phyloP scores from a whole-genome alignment of 2,329 filamentous ascomycete genomes.

The Epichloe amarillans region DNA sequence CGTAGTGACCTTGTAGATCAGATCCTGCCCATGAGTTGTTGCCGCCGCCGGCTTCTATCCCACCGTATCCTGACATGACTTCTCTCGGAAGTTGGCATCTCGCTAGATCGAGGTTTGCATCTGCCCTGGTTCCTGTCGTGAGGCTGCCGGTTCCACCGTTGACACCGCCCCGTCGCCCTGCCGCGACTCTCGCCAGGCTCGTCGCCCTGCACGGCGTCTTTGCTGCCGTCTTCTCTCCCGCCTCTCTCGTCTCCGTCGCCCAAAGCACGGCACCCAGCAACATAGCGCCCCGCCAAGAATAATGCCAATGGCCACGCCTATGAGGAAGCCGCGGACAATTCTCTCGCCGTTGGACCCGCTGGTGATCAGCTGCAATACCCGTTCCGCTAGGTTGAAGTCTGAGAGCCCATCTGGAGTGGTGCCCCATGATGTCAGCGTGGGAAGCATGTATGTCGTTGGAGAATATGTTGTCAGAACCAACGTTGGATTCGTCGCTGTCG shows the following conservation, averaged over 20 bases:
- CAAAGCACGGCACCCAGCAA: constrained; percentile 22
- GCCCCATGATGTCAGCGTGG: constrained; percentile 6
- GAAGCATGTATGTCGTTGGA: constrained; percentile 1
- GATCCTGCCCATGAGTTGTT: not conserved
- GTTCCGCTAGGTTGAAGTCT: constrained; percentile 14
- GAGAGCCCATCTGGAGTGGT: not conserved
- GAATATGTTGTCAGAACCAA: constrained; percentile 1
- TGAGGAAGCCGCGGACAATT: constrained; percentile 20
- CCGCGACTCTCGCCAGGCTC: not conserved
- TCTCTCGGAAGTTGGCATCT: not conserved
- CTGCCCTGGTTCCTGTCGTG: not conserved
- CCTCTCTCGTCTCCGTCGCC: constrained; percentile 6
- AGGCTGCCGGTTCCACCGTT: not conserved
- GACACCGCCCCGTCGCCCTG: not conserved
- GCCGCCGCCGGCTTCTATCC: not conserved
- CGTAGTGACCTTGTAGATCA: not conserved
- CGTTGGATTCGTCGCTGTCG: not conserved
- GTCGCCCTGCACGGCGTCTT: not conserved
- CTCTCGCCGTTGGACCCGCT: constrained; percentile 19
- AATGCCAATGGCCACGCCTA: constrained; percentile 19
- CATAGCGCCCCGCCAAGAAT: constrained; percentile 19
- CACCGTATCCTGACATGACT: not conserved
- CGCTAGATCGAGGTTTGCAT: not conserved
- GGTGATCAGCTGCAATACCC: constrained; percentile 16
- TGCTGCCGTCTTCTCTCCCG: constrained; percentile 1